Base-by-base conservation (phyloP, 331 rosid species). In the Malus hybrid region DNA sequence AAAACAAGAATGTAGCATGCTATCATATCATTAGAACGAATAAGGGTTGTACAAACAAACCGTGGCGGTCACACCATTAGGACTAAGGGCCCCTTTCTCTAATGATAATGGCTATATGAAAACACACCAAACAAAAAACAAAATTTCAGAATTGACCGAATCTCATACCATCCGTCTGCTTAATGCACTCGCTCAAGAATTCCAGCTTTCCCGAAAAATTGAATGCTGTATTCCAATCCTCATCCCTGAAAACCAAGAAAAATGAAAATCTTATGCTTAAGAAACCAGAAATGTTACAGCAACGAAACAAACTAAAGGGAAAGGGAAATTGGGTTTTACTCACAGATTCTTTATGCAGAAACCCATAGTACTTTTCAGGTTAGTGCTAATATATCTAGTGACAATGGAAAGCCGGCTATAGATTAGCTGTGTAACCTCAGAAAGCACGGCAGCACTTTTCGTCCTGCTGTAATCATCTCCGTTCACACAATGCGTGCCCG, bases 291-390 rank as follows among this genome's bases (percentile, higher is more conserved):
- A 44, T 15, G 16, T 58, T 52, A 55, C 34, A 36, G 46, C 69
- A 72, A 68, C 24, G 9, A 82, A 68, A 75, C 11, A 26, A 74
- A 20, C 5, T 30, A 56, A n/a, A 12, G 19, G 34, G 29, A 56
- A 50, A 18, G 15, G 19, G 29, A 24, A 48, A 70, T 52, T 52
- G 29, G 63, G 63, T 29, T 52, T 26, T 16, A 83, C 93, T 70
- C 79, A 91, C 96, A 46, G 83, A 84, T 88, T 84, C 85, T 86
- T 86, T 39, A 89, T 84, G 87, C 96, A 91, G 86, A 84, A 88
- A n/a, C 69, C 74, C 74, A 89, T 72, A 13, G 75, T 44, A 1
- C 16, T 2, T 53, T 63, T 74, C 62, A 91, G 82, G 65, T 88
- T 89, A 22, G 7, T 75, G 70, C 83, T 77, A 52, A 91, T 73